These are phyloP conservation scores for Austroboletus eburneus DNA, from an alignment of 768 basidiomycete genomes.

Conservation along the genomic window DNA sequence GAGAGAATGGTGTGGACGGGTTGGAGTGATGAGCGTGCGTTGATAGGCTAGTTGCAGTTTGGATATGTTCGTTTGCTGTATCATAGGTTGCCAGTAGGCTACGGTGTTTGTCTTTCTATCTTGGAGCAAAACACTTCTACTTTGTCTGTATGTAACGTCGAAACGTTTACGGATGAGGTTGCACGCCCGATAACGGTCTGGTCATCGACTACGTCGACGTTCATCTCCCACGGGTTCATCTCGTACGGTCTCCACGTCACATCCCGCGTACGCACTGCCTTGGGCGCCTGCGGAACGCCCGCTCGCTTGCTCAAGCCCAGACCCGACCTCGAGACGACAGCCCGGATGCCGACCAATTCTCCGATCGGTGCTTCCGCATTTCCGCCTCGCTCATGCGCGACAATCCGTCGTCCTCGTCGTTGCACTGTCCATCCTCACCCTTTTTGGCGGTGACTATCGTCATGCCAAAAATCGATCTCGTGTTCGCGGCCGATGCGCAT, in stretches of 20 bases:
- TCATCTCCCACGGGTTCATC: constrained; percentile 24
- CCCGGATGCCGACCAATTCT: constrained; percentile 52
- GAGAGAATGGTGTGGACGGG: no score
- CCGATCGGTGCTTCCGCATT: constrained; percentile 57
- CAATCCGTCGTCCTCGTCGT: constrained; percentile 8
- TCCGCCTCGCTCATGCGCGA: constrained; percentile 34
- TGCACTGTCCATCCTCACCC: not conserved
- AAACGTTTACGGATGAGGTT: no score
- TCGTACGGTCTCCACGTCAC: constrained; percentile 16
- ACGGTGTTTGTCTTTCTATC: no score
- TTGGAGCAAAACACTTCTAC: no score
- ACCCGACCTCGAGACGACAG: constrained; percentile 16
- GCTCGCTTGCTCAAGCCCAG: constrained; percentile 21
- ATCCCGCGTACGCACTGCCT: constrained; percentile 22
- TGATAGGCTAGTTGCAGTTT: no score
- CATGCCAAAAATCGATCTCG: constrained; percentile 22
- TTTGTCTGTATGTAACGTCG: no score
- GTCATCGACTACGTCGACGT: constrained; percentile 8
- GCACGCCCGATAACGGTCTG: no score
- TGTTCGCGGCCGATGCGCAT: constrained; percentile 43
- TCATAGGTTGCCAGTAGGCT: no score
- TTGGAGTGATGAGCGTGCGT: no score
- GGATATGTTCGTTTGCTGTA: no score
- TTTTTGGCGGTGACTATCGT: not conserved
- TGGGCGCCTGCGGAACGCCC: constrained; percentile 32